Percentiles rank a stretch among this genome's conserved stretches.
Conservation (phyloP, 768 basidiomycete species). For the Naematelia encephala region DNA sequence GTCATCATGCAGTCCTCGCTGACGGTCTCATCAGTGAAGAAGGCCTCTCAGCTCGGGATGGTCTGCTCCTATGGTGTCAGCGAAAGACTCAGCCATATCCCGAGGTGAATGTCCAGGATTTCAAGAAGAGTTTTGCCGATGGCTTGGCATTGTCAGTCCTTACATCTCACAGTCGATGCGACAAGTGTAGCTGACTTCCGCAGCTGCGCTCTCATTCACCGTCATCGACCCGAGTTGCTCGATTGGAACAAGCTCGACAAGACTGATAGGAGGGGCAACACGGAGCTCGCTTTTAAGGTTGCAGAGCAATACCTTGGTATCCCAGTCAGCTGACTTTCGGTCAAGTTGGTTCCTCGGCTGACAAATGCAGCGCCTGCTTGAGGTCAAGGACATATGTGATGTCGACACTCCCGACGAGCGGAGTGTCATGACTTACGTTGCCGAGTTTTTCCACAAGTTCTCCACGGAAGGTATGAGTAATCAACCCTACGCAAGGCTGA, state of each 20-base stretch:
- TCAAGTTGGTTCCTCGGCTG: background rate
- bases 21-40: constrained; percentile 66
- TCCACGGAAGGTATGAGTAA: constrained; percentile 78
- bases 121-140: constrained; percentile 87
- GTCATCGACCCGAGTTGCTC: constrained; percentile 90
- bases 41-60: constrained; percentile 97
- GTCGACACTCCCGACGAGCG: constrained; percentile 86
- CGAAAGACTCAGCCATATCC: constrained; percentile 84
- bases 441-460: constrained; percentile 96
- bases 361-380: constrained; percentile 74
- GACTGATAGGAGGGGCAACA: constrained; percentile 77
- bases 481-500: constrained; percentile 1
- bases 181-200: background rate
- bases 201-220: constrained; percentile 96
- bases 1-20: background rate
- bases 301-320: constrained; percentile 87
- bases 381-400: constrained; percentile 93
- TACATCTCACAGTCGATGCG: background rate
- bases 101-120: constrained; percentile 90
- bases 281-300: constrained; percentile 77
- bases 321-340: constrained; percentile 60
- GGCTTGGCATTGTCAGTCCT: constrained; percentile 82
- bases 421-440: constrained; percentile 96
- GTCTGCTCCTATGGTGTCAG: constrained; percentile 95
- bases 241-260: constrained; percentile 86